Evolutionary conservation across 305 asterid species (phyloP).

Genomic region (Fraxinus ornus): DNA sequence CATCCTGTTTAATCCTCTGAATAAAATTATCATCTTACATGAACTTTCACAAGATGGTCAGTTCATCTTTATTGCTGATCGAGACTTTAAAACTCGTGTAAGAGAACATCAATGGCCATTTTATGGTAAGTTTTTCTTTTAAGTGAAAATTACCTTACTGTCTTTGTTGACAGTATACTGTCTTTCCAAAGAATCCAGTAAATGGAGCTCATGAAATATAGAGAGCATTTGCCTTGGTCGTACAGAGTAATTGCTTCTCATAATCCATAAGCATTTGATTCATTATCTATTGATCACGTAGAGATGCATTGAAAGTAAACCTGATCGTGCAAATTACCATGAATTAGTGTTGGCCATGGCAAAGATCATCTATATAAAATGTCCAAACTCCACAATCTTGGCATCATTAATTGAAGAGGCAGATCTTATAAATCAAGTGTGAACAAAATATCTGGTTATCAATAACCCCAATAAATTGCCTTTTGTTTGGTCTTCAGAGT

Average conservation of each 20-base stretch:
- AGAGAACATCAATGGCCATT: constrained; percentile 16
- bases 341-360: neutral
- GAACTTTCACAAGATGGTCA: constrained; percentile 76
- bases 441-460: neutral
- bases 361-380: neutral
- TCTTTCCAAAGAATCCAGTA: too few species aligned
- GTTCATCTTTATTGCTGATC: constrained; percentile 73
- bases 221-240: too few species aligned
- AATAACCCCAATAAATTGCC: too few species aligned
- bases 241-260: too few species aligned
- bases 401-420: neutral
- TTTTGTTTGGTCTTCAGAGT: too few species aligned
- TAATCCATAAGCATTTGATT: too few species aligned
- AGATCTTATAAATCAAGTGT: neutral
- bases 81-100: constrained; percentile 95
- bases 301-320: too few species aligned
- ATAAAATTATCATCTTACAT: constrained; percentile 36
- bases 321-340: neutral
- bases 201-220: too few species aligned
- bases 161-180: too few species aligned
- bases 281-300: too few species aligned
- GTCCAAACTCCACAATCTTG: neutral
- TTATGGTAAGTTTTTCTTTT: constrained; percentile 2
- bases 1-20: constrained; percentile 1
- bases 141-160: neutral